Percentiles rank a stretch among this genome's conserved stretches.
phyloP scores from a whole-genome alignment of 352 stramenopile species.

The Phytophthora megakarya region DNA sequence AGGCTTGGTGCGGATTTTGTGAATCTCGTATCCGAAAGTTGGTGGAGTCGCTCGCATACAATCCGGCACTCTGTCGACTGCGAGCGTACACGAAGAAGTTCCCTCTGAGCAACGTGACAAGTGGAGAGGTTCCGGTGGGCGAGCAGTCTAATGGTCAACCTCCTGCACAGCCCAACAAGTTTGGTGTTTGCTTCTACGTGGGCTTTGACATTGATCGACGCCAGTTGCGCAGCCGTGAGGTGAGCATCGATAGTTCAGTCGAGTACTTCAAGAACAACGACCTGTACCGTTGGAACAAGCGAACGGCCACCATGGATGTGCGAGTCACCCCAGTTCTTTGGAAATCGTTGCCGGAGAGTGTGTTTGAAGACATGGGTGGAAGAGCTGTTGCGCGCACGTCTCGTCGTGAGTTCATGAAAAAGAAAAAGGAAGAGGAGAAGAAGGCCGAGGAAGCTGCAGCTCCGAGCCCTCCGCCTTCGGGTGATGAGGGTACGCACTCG shows the following conservation, averaged over 20 bases:
- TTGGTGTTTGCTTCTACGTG: slow-evolving; percentile 85
- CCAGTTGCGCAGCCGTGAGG: slow-evolving; percentile 75
- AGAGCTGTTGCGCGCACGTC: slow-evolving; percentile 54
- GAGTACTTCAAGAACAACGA: slow-evolving; percentile 91
- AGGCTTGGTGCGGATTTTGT: slow-evolving; percentile 94
- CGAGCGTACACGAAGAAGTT: slow-evolving; percentile 90
- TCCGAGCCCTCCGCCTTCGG: slow-evolving; percentile 41
- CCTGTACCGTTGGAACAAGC: slow-evolving; percentile 90
- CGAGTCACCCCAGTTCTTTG: slow-evolving; percentile 84
- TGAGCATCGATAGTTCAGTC: slow-evolving; percentile 87
- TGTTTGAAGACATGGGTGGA: slow-evolving; percentile 89
- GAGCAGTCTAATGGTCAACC: slow-evolving; percentile 26
- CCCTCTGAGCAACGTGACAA: slow-evolving; percentile 62
- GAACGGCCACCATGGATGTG: slow-evolving; percentile 85
- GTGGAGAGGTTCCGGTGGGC: slow-evolving; percentile 21
- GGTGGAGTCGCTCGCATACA: slow-evolving; percentile 86
- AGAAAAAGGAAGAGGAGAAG: slow-evolving; percentile 88
- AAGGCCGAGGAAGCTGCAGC: slow-evolving; percentile 49
- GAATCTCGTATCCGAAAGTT: slow-evolving; percentile 94
- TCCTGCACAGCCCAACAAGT: slow-evolving; percentile 49
- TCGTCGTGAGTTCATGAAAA: slow-evolving; percentile 81
- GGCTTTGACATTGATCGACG: slow-evolving; percentile 84
- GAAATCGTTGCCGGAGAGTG: slow-evolving; percentile 83
- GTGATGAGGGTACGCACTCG: slow-evolving; percentile 64
- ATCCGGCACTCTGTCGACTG: slow-evolving; percentile 75